A percentile compares a stretch with the other conserved stretches of the same genome.
Evolutionary conservation across 495 filamentous ascomycete genomes (phyloP).

Genomic region (Trichoderma gamsii): DNA sequence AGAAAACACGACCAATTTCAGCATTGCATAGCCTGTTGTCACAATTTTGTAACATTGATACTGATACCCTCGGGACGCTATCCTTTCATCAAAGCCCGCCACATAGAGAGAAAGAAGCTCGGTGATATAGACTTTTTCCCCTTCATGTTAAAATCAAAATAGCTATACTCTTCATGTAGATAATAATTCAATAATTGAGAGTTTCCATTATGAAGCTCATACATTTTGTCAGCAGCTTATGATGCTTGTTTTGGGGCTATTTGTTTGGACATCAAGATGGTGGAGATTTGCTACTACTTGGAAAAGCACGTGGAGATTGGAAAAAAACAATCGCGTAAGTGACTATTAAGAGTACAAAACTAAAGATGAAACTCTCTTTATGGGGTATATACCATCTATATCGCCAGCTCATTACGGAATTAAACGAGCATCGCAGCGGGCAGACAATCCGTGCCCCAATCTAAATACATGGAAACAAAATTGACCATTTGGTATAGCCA

Average conservation of each 20-base stretch:
- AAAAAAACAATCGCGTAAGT: too few relatives aligned
- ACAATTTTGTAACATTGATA: conserved; percentile 6
- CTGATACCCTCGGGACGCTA: conserved; percentile 6
- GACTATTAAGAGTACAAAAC: neutral
- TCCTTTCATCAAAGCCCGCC: neutral
- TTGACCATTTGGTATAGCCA: too few relatives aligned
- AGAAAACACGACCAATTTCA: neutral
- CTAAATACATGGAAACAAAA: too few relatives aligned
- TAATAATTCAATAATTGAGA: neutral
- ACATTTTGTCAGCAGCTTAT: neutral
- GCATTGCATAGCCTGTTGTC: conserved; percentile 11
- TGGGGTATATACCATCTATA: neutral
- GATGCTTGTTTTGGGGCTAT: neutral
- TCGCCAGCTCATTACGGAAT: neutral
- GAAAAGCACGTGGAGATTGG: too few relatives aligned
- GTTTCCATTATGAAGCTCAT: neutral
- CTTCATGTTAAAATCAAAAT: neutral
- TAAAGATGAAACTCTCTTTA: neutral
- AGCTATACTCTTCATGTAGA: neutral
- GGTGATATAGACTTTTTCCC: neutral
- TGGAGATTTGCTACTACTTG: too few relatives aligned
- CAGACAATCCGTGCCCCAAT: neutral
- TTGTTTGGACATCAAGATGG: too few relatives aligned
- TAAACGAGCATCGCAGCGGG: neutral
- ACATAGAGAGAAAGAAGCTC: neutral